Percentiles rank a stretch among this genome's conserved stretches.
Conservation (phyloP, 1,139 yeast genomes). For the Pichia sorboxylosa region DNA sequence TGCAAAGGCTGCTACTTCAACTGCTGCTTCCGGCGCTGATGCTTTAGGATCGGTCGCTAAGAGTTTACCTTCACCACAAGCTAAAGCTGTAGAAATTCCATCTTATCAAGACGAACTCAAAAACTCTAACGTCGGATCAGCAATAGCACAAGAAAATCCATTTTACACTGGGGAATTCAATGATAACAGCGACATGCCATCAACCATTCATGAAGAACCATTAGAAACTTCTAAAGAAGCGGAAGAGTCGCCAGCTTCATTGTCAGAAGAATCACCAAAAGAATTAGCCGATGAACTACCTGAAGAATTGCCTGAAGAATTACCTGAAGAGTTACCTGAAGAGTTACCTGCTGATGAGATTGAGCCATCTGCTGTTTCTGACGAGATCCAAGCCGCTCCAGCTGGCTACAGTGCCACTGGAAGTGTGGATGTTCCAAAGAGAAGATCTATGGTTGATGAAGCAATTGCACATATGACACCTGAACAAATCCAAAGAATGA, state of each 20-base stretch:
- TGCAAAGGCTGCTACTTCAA: conserved; percentile 8
- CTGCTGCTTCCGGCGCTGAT: conserved; percentile 3
- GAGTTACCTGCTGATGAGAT: not conserved
- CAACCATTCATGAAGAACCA: conserved; percentile 11
- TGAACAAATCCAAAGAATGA: conserved; percentile 19
- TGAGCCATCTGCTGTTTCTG: not conserved
- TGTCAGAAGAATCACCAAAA: not conserved
- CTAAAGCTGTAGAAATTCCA: conserved; percentile 8
- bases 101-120: conserved; percentile 5
- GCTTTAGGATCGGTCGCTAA: conserved; percentile 1
- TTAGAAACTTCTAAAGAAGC: conserved; percentile 2
- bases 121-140: conserved; percentile 8
- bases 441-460: conserved; percentile 23
- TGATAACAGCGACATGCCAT: conserved; percentile 10
- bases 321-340: not conserved
- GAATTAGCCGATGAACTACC: conserved; percentile 1
- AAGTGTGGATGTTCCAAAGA: conserved; percentile 11
- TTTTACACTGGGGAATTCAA: conserved; percentile 10
- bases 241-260: not conserved
- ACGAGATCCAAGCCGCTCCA: not conserved
- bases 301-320: not conserved
- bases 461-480: conserved; percentile 19
- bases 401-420: not conserved
- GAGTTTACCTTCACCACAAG: conserved; percentile 1
- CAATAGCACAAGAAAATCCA: conserved; percentile 10